These are phyloP conservation scores for Beauveria varroae DNA, from an alignment of 2,329 filamentous ascomycete species.

Conservation along the genomic window DNA sequence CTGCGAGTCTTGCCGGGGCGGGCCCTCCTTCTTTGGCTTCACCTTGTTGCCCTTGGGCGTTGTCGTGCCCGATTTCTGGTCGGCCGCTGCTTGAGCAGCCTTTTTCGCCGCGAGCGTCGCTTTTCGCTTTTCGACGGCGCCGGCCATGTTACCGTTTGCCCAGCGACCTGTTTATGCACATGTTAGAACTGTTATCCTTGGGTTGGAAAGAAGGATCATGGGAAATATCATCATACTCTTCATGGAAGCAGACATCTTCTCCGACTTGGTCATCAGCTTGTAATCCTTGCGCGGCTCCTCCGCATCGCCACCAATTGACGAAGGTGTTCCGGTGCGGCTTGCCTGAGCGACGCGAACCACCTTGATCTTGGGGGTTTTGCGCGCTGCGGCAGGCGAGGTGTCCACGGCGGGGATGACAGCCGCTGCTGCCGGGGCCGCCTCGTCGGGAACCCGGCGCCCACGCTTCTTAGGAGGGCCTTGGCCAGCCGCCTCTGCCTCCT, in stretches of 20 bases:
- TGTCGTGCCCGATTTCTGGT: slow-evolving; percentile 27
- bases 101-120: slow-evolving; percentile 54
- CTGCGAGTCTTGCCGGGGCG: slow-evolving; percentile 17
- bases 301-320: slow-evolving; percentile 22
- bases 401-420: neutral
- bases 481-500: slow-evolving; percentile 29
- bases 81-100: slow-evolving; percentile 36
- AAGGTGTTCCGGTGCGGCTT: slow-evolving; percentile 24
- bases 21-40: slow-evolving; percentile 28
- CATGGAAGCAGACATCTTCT: slow-evolving; percentile 61
- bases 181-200: neutral
- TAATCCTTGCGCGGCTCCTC: slow-evolving; percentile 46
- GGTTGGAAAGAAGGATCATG: neutral
- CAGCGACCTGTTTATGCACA: slow-evolving; percentile 39
- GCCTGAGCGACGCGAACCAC: slow-evolving; percentile 24
- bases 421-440: neutral
- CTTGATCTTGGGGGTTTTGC: slow-evolving; percentile 33
- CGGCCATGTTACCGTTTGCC: slow-evolving; percentile 53
- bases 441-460: slow-evolving; percentile 17
- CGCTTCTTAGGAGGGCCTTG: slow-evolving; percentile 33
- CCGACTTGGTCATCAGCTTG: slow-evolving; percentile 54
- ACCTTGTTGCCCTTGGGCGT: slow-evolving; percentile 30
- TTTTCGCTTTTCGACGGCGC: slow-evolving; percentile 53
- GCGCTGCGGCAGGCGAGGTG: slow-evolving; percentile 13
- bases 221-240: slow-evolving; percentile 41